Conservation (phyloP, 176 grass and related monocot species). For the Elymus sibiricus region DNA sequence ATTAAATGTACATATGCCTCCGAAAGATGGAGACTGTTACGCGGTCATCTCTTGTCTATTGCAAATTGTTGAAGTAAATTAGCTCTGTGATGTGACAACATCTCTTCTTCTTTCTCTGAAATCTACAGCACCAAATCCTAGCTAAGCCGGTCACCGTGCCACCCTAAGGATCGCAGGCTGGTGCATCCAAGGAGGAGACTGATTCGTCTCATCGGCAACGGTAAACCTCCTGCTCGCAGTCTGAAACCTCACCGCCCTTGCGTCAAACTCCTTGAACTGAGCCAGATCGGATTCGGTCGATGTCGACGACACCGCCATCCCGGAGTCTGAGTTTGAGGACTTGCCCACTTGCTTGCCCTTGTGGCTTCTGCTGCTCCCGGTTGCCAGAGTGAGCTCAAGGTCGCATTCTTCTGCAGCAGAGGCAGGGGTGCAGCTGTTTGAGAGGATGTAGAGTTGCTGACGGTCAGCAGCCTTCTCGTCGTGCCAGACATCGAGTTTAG, state of each 20-base stretch:
- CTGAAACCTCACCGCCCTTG: not conserved
- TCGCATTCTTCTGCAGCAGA: constrained; percentile 31
- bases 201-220: not conserved
- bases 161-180: constrained; percentile 28
- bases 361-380: constrained; percentile 9
- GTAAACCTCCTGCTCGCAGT: not conserved
- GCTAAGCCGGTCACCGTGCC: not conserved
- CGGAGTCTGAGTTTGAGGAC: constrained; percentile 47
- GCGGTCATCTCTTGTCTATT: not conserved
- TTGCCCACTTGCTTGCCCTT: constrained; percentile 32
- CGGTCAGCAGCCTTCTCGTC: not conserved
- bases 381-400: constrained; percentile 67
- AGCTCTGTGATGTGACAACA: constrained; percentile 27
- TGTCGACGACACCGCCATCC: constrained; percentile 44
- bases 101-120: not conserved
- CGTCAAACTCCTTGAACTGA: not conserved
- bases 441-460: constrained; percentile 21
- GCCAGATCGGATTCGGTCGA: constrained; percentile 40
- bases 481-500: not conserved
- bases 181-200: constrained; percentile 20
- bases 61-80: not conserved
- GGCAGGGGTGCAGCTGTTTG: not conserved
- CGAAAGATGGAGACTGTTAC: not conserved
- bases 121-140: constrained; percentile 20
- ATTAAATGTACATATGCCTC: not conserved